phyloP scores from a whole-genome alignment of 768 basidiomycete species.

The Boletales sp. region DNA sequence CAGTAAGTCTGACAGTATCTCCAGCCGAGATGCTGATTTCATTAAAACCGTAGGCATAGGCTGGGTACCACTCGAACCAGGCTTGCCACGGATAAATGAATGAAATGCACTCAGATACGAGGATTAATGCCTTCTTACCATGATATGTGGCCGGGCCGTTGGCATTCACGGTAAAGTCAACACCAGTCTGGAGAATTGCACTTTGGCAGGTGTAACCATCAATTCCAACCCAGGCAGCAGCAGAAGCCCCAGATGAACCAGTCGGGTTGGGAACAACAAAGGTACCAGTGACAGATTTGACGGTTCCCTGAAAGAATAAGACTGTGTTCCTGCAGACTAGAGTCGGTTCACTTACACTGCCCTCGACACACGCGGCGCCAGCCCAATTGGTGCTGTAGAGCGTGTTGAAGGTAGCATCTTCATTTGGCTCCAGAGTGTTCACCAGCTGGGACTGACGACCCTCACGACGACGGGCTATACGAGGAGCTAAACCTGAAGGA shows the following conservation, averaged over 20 bases:
- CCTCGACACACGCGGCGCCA: not conserved
- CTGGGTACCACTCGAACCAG: slow-evolving; percentile 6
- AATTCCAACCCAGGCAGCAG: slow-evolving; percentile 8
- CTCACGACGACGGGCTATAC: not conserved
- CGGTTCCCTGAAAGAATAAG: not conserved
- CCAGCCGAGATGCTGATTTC: not conserved
- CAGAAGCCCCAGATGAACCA: not conserved
- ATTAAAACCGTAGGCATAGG: not conserved
- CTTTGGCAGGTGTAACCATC: not conserved
- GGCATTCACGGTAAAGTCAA: not conserved
- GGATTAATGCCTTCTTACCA: not conserved
- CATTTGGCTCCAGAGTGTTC: not conserved
- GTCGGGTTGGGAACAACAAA: slow-evolving; percentile 2
- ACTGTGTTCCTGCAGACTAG: not conserved
- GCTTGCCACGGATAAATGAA: not conserved
- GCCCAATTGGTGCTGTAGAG: not conserved
- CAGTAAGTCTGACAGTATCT: not conserved
- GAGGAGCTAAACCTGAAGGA: not conserved
- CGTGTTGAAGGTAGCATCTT: not conserved
- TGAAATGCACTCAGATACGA: not conserved
- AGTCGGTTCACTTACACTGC: not conserved
- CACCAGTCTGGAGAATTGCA: slow-evolving; percentile 3
- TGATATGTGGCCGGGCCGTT: not conserved
- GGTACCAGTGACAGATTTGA: slow-evolving; percentile 2
- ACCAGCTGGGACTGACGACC: not conserved